phyloP scores from a whole-genome alignment of 352 stramenopile genomes.

The Phytopythium litorale region DNA sequence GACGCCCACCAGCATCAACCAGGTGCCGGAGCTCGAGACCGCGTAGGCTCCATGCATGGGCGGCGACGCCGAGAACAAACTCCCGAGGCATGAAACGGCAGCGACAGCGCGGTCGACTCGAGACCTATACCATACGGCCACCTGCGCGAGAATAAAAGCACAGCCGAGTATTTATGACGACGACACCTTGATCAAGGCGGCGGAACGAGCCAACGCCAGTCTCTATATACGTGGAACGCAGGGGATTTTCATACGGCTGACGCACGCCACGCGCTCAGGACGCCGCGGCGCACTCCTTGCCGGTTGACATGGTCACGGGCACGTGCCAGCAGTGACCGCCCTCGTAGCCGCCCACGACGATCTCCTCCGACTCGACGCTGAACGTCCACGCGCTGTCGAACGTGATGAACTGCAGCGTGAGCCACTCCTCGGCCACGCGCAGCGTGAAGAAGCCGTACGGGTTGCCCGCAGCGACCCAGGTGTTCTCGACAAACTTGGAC shows the following conservation, averaged over 20 bases:
- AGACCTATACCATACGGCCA: neutral
- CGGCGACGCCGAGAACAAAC: neutral
- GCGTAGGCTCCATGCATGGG: neutral
- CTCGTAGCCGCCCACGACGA: slow-evolving; percentile 73
- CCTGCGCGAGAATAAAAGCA: neutral
- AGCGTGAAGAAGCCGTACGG: slow-evolving; percentile 87
- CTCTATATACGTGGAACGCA: neutral
- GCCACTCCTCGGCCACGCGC: slow-evolving; percentile 82
- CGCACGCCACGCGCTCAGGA: neutral
- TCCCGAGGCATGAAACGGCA: neutral
- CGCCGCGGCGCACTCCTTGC: slow-evolving; percentile 54
- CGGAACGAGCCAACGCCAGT: neutral
- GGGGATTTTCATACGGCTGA: neutral
- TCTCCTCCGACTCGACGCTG: slow-evolving; percentile 68
- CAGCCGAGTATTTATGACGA: neutral
- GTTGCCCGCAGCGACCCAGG: slow-evolving; percentile 75
- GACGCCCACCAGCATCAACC: neutral
- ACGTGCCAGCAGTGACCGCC: slow-evolving; percentile 86
- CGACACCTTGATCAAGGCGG: neutral
- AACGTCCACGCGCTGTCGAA: slow-evolving; percentile 82
- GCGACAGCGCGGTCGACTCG: neutral
- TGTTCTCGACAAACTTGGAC: slow-evolving; percentile 75
- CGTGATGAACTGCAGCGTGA: slow-evolving; percentile 80
- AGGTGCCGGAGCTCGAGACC: neutral
- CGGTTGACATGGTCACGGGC: slow-evolving; percentile 58